Evolutionary conservation across 768 basidiomycete genomes (phyloP).

Genomic region (Leucocoprinus birnbaumii): DNA sequence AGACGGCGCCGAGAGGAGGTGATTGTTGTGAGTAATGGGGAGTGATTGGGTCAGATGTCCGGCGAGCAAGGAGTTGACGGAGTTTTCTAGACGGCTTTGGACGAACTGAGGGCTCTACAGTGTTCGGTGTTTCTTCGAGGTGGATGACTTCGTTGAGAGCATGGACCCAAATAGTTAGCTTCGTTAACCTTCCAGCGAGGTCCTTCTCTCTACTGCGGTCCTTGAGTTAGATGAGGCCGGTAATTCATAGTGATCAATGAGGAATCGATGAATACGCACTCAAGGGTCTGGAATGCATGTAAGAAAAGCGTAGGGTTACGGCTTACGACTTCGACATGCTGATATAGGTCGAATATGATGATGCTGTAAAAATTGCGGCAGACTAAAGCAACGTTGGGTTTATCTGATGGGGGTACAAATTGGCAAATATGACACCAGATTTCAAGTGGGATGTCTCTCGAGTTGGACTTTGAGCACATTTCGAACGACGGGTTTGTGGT

Average conservation of each 20-base stretch:
- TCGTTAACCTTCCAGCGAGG: not conserved
- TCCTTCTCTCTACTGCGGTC: not conserved
- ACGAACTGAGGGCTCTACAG: too few relatives aligned
- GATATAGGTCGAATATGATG: not conserved
- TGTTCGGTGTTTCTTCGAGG: not conserved
- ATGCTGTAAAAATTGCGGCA: not conserved
- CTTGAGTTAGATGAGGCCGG: not conserved
- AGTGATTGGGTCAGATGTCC: not conserved
- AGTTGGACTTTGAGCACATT: not conserved
- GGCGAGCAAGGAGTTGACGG: too few relatives aligned
- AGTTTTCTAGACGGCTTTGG: too few relatives aligned
- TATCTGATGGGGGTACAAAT: not conserved
- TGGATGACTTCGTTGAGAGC: slow-evolving; percentile 8
- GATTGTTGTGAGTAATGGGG: not conserved
- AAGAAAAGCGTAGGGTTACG: not conserved
- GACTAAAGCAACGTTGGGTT: not conserved
- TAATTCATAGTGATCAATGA: too few relatives aligned
- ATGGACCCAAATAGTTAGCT: not conserved
- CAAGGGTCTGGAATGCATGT: not conserved
- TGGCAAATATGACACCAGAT: slow-evolving; percentile 2
- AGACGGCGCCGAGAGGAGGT: not conserved
- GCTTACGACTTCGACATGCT: slow-evolving; percentile 1
- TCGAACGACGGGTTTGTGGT: not conserved
- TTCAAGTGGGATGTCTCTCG: not conserved
- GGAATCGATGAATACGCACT: not conserved